A percentile compares a stretch with the other conserved stretches of the same genome.
These are phyloP conservation scores for Rhytidiadelphus loreus DNA, from an alignment of 225 moss, liverwort and hornwort genomes.

Conservation along the genomic window DNA sequence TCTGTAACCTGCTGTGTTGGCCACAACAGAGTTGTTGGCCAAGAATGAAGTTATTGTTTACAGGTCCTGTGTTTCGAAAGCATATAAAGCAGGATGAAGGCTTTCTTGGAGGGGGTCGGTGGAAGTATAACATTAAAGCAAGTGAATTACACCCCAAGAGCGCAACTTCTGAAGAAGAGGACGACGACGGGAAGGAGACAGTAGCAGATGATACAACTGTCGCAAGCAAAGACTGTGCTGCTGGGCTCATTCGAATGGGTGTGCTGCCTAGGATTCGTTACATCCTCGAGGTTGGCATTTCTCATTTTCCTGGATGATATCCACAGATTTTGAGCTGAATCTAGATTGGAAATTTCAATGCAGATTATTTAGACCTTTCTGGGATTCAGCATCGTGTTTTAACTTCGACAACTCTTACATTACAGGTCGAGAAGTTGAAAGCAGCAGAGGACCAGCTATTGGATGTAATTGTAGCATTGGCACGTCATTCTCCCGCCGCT, in stretches of 20 bases:
- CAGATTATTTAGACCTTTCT: background rate
- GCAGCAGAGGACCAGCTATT: conserved; percentile 74
- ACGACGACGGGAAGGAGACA: conserved; percentile 67
- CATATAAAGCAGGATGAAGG: conserved; percentile 80
- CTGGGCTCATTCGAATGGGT: conserved; percentile 94
- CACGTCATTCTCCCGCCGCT: conserved; percentile 80
- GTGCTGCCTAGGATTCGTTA: conserved; percentile 83
- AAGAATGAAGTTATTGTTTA: conserved; percentile 50
- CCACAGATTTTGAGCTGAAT: background rate
- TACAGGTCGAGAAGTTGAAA: conserved; percentile 77
- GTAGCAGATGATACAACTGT: conserved; percentile 91
- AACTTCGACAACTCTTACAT: background rate
- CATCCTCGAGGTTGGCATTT: conserved; percentile 69
- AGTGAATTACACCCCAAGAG: conserved; percentile 57
- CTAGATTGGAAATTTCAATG: background rate
- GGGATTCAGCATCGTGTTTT: background rate
- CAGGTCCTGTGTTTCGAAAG: conserved; percentile 83
- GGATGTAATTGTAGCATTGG: conserved; percentile 66
- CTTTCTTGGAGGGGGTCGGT: conserved; percentile 85
- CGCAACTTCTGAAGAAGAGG: conserved; percentile 29
- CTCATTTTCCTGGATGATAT: background rate
- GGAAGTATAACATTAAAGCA: conserved; percentile 91
- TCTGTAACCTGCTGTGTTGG: background rate
- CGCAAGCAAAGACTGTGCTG: conserved; percentile 90
- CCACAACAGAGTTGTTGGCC: conserved; percentile 66